phyloP scores from a whole-genome alignment of 208 protist genomes.

The Acanthamoeba lenticulata region DNA sequence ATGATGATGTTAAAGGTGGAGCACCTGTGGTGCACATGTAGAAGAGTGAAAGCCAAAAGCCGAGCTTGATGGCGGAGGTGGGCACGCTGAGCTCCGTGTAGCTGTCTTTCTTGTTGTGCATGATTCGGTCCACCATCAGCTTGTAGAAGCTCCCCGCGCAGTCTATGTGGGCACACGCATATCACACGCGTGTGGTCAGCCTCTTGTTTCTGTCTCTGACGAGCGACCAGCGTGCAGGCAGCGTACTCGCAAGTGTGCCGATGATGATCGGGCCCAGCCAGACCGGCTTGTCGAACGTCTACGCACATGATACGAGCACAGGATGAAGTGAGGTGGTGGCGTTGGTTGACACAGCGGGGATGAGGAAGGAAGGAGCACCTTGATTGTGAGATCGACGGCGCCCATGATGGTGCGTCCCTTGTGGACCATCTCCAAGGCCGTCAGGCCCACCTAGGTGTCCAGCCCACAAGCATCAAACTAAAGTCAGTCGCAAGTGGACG shows the following conservation, averaged over 20 bases:
- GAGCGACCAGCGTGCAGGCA: neutral
- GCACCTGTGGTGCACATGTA: neutral
- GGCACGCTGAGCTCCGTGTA: neutral
- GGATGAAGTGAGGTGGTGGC: no score
- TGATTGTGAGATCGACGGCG: neutral
- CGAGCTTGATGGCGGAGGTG: neutral
- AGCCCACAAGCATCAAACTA: neutral
- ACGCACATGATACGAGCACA: neutral
- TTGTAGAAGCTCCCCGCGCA: neutral
- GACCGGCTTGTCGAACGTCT: neutral
- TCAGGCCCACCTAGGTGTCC: neutral
- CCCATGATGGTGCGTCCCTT: neutral
- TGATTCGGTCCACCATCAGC: neutral
- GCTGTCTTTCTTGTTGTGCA: neutral
- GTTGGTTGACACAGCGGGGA: neutral
- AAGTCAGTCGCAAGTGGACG: neutral
- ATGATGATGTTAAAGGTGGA: neutral
- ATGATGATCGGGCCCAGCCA: neutral
- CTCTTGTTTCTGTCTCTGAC: neutral
- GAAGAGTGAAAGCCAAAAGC: neutral
- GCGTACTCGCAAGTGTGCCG: neutral
- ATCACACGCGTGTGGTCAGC: neutral
- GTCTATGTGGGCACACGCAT: neutral
- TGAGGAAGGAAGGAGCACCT: no score
- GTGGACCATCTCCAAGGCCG: neutral